phyloP scores from a whole-genome alignment of 139 green algal genomes.

The Picochlorum sp. region DNA sequence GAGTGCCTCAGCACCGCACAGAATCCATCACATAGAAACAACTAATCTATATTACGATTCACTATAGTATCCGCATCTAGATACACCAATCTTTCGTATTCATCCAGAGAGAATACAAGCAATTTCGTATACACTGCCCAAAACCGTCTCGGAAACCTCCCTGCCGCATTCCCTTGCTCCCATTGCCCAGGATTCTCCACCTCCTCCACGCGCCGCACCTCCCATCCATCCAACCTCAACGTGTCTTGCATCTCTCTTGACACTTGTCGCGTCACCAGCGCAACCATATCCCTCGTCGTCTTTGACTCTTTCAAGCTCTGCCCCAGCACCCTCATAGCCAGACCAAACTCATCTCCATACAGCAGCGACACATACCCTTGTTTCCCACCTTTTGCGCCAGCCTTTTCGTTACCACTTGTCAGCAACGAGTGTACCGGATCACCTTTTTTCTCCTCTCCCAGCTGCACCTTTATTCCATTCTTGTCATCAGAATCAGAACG shows the following conservation, averaged over 20 bases:
- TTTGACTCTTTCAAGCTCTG: slow-evolving; percentile 41
- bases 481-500: too few species aligned
- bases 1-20: slow-evolving; percentile 57
- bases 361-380: slow-evolving; percentile 39
- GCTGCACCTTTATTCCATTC: too few species aligned
- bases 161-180: not conserved
- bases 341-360: slow-evolving; percentile 48
- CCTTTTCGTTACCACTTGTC: too few species aligned
- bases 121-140: slow-evolving; percentile 74
- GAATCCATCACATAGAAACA: slow-evolving; percentile 56
- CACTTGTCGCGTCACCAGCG: slow-evolving; percentile 27
- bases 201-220: slow-evolving; percentile 20
- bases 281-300: slow-evolving; percentile 41
- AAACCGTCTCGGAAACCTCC: slow-evolving; percentile 37
- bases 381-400: too few species aligned
- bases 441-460: too few species aligned
- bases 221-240: slow-evolving; percentile 40
- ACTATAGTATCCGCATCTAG: slow-evolving; percentile 65
- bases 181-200: slow-evolving; percentile 44
- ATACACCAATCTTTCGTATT: slow-evolving; percentile 59
- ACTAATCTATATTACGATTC: slow-evolving; percentile 39
- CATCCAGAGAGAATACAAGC: slow-evolving; percentile 47
- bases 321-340: slow-evolving; percentile 39
- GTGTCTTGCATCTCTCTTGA: slow-evolving; percentile 11
- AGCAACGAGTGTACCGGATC: too few species aligned